A percentile compares a stretch with the other conserved stretches of the same genome.
Conservation (phyloP, 2,329 filamentous ascomycete genomes). For the Thermothelomyces thermophilus region DNA sequence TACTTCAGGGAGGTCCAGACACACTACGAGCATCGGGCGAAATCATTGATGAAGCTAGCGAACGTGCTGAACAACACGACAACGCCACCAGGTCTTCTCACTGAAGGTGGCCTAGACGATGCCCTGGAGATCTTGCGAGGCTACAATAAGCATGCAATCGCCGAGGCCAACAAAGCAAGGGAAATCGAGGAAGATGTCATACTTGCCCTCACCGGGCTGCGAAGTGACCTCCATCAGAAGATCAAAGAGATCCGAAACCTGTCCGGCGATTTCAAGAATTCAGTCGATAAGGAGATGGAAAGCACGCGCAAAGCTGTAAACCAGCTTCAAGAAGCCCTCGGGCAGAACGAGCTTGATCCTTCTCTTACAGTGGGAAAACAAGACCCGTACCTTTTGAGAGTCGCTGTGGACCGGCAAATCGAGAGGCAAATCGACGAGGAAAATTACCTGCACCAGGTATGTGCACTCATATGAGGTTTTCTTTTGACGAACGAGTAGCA, state of each 20-base stretch:
- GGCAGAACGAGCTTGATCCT: conserved; percentile 71
- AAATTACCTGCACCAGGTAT: conserved; percentile 87
- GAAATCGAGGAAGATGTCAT: conserved; percentile 93
- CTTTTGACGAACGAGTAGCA: too few species aligned
- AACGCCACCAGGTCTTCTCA: conserved; percentile 68
- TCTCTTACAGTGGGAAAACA: conserved; percentile 73
- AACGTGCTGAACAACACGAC: conserved; percentile 77
- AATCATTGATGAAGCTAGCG: conserved; percentile 73
- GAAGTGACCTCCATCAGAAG: conserved; percentile 87
- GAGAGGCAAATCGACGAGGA: conserved; percentile 94
- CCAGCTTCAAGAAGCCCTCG: conserved; percentile 72
- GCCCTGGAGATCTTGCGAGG: conserved; percentile 72
- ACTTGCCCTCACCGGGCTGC: conserved; percentile 72
- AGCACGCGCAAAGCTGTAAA: conserved; percentile 71
- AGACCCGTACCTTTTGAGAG: conserved; percentile 81
- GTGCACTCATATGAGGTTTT: conserved; percentile 29
- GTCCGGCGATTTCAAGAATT: conserved; percentile 93
- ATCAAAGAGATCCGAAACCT: conserved; percentile 97
- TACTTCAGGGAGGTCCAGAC: conserved; percentile 91
- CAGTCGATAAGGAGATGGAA: conserved; percentile 92
- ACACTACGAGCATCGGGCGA: conserved; percentile 80
- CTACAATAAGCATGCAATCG: conserved; percentile 74
- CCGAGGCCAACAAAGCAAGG: conserved; percentile 78
- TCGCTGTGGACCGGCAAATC: conserved; percentile 82
- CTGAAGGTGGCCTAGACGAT: conserved; percentile 79